Evolutionary conservation across 148 eudicot species (phyloP), one percentile per base, ranked within the genome.

Genomic region (Drosera capensis): DNA sequence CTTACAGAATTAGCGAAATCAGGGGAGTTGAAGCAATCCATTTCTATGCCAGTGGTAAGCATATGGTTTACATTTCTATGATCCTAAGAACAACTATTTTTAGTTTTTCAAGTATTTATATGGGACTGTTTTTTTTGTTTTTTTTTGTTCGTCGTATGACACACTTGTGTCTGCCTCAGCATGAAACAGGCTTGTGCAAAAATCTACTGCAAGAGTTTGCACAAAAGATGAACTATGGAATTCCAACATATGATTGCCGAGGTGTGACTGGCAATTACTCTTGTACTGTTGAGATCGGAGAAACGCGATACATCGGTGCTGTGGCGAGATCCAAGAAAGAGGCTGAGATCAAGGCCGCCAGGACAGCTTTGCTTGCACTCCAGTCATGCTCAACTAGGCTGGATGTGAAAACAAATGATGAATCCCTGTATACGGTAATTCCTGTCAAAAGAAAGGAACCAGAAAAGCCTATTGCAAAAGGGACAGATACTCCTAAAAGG

Each of bases 341-440:
- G 60, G 95, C 95, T 9, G 99, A 90, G 63, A 77, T 84, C 8
- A 90, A 81, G 76, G 99, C 94, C 48, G 99, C 99, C n/a, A 60
- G 94, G 51, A 85, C 86, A 20, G 95, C 99, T 22, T 54, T 81
- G 45, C 64, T 90, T 52, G 85, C 95, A 23, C 76, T 90, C 49
- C 80, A 60, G 45, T 63, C 80, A 29, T 63, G 64, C 48, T 15
- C 56, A 1, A 25, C 59, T 48, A 47, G 5, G 35, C 55, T 50
- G 28, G 20, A 28, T 20, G 52, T 56, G 20, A 23, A 63, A 23
- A 25, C 28, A 43, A 20, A 41, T 12, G 48, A 25, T 8, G 62
- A 56, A 43, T 21, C 71, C 42, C 25, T 39, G 12, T 77, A 74
- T 54, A 77, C 90, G 9, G 94, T 88, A 35, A 36, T 88, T 18